phyloP scores from a whole-genome alignment of 2,329 filamentous ascomycete genomes.

The Hymenoscyphus salicellus region DNA sequence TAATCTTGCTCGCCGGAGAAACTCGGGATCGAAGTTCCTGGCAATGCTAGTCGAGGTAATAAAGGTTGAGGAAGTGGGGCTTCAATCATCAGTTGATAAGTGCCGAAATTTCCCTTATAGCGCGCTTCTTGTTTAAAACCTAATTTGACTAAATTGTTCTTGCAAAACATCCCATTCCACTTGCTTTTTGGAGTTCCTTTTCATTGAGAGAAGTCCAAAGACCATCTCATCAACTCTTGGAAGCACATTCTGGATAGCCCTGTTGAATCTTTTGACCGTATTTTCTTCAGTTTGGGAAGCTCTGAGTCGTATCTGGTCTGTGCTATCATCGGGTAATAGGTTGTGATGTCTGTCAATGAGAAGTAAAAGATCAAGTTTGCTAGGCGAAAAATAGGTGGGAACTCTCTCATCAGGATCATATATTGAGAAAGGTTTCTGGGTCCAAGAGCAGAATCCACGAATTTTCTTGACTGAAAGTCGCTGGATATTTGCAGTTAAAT shows the following conservation, averaged over 20 bases:
- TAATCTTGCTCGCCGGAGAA: neutral
- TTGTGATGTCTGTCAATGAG: neutral
- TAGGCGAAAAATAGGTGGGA: neutral
- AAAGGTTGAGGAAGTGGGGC: neutral
- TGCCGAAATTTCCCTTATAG: neutral
- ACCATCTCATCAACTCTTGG: neutral
- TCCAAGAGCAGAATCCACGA: neutral
- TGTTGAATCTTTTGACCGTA: neutral
- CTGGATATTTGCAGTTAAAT: too few species aligned
- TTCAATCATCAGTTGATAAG: neutral
- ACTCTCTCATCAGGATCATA: neutral
- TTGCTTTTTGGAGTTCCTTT: neutral
- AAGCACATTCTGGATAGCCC: neutral
- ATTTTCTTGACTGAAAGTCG: neutral
- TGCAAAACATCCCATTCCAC: neutral
- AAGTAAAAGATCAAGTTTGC: neutral
- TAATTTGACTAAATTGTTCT: neutral
- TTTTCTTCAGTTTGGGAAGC: neutral
- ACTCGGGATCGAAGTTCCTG: neutral
- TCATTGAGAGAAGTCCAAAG: neutral
- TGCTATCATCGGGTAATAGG: neutral
- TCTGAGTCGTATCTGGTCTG: neutral
- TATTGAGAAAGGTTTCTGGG: neutral
- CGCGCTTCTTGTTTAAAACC: neutral
- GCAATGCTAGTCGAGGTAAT: neutral